Conservation (phyloP, 306 rosid species). For the Begonia loranthoides region DNA sequence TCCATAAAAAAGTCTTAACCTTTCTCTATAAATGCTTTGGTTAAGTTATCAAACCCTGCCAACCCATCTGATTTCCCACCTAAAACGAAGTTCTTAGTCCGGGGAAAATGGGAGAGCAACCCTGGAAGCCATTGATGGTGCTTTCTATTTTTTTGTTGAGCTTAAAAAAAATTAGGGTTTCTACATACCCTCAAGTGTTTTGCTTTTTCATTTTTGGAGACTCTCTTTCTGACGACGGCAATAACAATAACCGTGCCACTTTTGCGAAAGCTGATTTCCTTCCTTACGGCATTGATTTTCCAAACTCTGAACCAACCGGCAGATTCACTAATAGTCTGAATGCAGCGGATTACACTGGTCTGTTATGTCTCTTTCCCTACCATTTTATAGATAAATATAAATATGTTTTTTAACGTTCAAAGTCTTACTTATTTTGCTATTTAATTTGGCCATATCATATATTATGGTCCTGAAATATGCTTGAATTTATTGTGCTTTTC, state of each 20-base stretch:
- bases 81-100: no score
- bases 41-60: no score
- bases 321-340: conserved; percentile 39
- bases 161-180: background rate
- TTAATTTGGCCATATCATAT: background rate
- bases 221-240: conserved; percentile 38
- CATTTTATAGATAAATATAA: background rate
- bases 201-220: conserved; percentile 47
- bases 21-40: no score
- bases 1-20: no score
- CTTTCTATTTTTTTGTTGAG: background rate
- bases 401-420: no score
- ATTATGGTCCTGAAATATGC: no score
- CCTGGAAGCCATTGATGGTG: background rate
- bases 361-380: background rate
- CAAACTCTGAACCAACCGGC: conserved; percentile 23
- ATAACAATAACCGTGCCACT: conserved; percentile 32
- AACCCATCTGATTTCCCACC: no score
- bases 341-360: conserved; percentile 20
- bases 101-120: background rate
- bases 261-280: conserved; percentile 13
- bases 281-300: conserved; percentile 51
- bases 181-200: conserved; percentile 13
- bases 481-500: no score
- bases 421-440: background rate